Evolutionary conservation across 768 basidiomycete species (phyloP), one percentile per base, ranked within the genome.

Genomic region (Pisolithus sp.): DNA sequence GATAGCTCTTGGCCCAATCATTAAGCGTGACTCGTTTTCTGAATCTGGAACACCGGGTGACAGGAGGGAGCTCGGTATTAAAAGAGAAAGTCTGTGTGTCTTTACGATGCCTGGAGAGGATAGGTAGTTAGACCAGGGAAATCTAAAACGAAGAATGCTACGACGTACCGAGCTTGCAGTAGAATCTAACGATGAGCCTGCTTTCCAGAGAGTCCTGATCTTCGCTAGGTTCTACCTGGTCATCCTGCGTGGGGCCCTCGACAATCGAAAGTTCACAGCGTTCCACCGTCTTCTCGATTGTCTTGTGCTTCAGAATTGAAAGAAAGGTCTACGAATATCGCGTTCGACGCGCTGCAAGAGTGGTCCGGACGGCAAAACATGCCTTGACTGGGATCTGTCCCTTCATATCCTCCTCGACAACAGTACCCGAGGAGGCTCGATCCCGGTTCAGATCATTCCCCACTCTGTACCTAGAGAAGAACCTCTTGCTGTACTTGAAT

Each of bases 151-250:
- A 34, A 15, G 13, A 2, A 34, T 34, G 34, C 34, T 34, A 8
- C 1, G 36, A 10, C 71, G 56, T 63, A 88, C 89, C 90, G 57
- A 91, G 86, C 72, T 92, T 91, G 66, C 90, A 93, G 59, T 88
- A 77, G 46, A 92, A 66, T 56, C 83, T 82, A 37, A 92, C 71
- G 28, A 87, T 74, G 48, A 92, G 70, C 59, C 77, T 83, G 60
- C 83, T 86, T 65, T 90, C 86, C 6, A 89, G 70, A 45, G 77
- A 73, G 56, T 89, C 86, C 54, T 65, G 62, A 10, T 68, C 67
- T 23, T 67, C 70, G 9, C 66, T 65, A 17, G 69, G 62, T 4
- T 68, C 67, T 9, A 61, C 58, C 48, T 51, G 50, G 1, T 42
- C 53, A 18, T 40, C 59, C n/a, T 57, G 52, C 13, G 66, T 57